These are phyloP conservation scores for Acorus gramineus DNA, from an alignment of 106 monocot species.

Conservation along the genomic window DNA sequence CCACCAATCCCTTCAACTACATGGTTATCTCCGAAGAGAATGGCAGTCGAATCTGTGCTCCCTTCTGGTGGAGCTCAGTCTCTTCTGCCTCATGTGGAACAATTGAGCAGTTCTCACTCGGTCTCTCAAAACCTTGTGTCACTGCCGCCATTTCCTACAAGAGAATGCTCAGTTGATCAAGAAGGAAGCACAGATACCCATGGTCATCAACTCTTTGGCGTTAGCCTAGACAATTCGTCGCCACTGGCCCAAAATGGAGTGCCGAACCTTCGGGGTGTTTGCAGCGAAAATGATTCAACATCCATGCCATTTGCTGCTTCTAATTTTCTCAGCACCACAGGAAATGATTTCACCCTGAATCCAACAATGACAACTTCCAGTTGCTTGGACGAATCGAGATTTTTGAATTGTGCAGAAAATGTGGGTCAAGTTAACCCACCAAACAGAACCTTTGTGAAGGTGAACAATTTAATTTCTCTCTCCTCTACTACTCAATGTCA, in stretches of 20 bases:
- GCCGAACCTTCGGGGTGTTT: conserved; percentile 31
- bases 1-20: conserved; percentile 21
- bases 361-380: conserved; percentile 16
- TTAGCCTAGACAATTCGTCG: conserved; percentile 51
- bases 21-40: conserved; percentile 49
- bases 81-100: too few species aligned
- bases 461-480: conserved; percentile 3
- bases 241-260: conserved; percentile 42
- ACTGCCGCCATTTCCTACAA: conserved; percentile 45
- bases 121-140: conserved; percentile 25
- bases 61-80: conserved; percentile 2
- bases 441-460: conserved; percentile 65
- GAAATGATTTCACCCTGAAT: conserved; percentile 43
- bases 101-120: neutral
- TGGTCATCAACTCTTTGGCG: conserved; percentile 56
- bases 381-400: conserved; percentile 44
- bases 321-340: conserved; percentile 32
- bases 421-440: conserved; percentile 28
- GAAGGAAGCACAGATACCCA: conserved; percentile 43
- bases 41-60: conserved; percentile 37
- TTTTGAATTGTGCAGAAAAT: conserved; percentile 35
- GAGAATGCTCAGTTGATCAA: conserved; percentile 47
- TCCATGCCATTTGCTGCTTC: conserved; percentile 32
- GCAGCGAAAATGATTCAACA: conserved; percentile 29
- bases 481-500: neutral